Conservation (phyloP, 768 basidiomycete species). For the Ramaria sp. region DNA sequence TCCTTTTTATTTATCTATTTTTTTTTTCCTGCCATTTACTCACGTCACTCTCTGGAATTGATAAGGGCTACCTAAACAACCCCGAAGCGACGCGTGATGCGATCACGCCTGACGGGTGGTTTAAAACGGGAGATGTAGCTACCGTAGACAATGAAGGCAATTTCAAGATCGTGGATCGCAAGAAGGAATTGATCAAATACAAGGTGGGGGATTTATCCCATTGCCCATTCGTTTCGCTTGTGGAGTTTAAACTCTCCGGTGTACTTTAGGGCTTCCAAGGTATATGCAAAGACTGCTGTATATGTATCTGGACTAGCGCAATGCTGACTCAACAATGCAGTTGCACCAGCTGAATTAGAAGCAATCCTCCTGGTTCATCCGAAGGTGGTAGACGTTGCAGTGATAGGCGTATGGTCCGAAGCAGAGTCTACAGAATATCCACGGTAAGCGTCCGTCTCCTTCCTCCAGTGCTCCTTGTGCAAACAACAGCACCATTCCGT, state of each 20-base stretch:
- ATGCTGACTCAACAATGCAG: constrained; percentile 17
- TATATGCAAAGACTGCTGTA: not conserved
- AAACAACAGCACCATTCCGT: not conserved
- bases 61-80: constrained; percentile 69
- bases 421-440: constrained; percentile 76
- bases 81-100: constrained; percentile 51
- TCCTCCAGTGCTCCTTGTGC: constrained; percentile 24
- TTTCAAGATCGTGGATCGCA: constrained; percentile 62
- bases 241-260: not conserved
- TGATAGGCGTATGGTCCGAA: constrained; percentile 61
- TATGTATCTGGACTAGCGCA: not conserved
- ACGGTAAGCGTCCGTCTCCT: constrained; percentile 28
- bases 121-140: constrained; percentile 81
- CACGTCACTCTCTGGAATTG: not conserved
- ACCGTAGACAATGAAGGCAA: constrained; percentile 55
- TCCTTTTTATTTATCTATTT: no score
- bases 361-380: constrained; percentile 11
- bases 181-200: constrained; percentile 41
- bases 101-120: constrained; percentile 69
- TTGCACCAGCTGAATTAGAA: constrained; percentile 8
- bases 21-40: no score
- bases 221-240: not conserved
- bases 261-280: constrained; percentile 7
- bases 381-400: constrained; percentile 48
- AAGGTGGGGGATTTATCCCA: not conserved